Evolutionary conservation across 306 rosid species (phyloP), one percentile per base, ranked within the genome.

Genomic region (Sechiopsis laciniata): DNA sequence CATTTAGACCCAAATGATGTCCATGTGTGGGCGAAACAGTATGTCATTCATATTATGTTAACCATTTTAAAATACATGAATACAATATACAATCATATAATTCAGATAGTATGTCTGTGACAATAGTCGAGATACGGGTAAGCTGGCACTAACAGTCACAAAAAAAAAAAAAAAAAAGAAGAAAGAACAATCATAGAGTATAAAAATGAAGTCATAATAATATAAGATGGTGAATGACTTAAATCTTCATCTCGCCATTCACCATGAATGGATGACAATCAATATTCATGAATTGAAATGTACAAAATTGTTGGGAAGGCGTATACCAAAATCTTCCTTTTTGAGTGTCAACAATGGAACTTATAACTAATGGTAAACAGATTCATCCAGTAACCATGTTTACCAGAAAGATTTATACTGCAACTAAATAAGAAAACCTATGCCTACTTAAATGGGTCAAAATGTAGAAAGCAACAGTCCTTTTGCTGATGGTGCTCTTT

Each of bases 251-350:
- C 48, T 42, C 48, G 11, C 48, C 48, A 42, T 42, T 42, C 48
- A 42, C 48, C 9, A 2, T 9, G 48, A 42, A 64, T n/a, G 21
- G 21, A 32, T 19, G 51, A 9, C 52, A 64, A 17, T 40, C 71
- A 64, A 40, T 17, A 17, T 64, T 40, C 52, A 64, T 40, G 52
- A 40, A 37, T 20, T 32, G 20, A 32, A 40, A 40, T 24, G 45
- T 65, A 37, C 24, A 24, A 59, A 6, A 66, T 45, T 66, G 17
- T 66, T 42, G 19, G 53, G 37, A 66, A 67, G 72, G 19, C 14
- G 56, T 67, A 67, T 67, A 67, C 55, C 48, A 67, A 64, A 67
- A 19, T 67, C 55, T 45, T 42, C 72, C 32, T 2, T 46, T 11
- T 67, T 12, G 15, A 7, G 12, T 10, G 42, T 46, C 17, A 4